phyloP scores from a whole-genome alignment of 208 protist species.

The Leishmania major region DNA sequence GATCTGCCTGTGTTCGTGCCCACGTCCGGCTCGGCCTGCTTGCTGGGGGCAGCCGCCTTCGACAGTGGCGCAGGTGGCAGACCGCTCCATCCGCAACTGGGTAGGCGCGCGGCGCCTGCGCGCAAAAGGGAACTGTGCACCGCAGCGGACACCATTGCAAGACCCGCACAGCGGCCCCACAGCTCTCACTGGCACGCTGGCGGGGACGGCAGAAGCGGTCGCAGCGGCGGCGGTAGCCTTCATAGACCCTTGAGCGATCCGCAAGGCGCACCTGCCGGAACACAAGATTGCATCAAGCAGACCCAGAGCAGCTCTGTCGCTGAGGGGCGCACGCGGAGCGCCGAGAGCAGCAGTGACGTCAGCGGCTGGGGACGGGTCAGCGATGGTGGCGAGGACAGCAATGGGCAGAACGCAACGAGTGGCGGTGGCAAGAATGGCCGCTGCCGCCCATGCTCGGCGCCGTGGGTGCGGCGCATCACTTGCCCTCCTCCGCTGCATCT shows the following conservation, averaged over 20 bases:
- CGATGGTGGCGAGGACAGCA: background rate
- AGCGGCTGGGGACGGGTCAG: background rate
- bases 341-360: background rate
- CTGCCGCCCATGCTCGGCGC: background rate
- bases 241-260: background rate
- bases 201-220: background rate
- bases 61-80: background rate
- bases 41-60: background rate
- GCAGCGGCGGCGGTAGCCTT: background rate
- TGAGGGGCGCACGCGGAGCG: background rate
- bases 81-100: background rate
- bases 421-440: background rate
- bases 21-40: background rate
- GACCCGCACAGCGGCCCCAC: background rate
- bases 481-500: background rate
- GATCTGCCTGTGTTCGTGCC: conserved; percentile 5
- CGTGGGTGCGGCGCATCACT: background rate
- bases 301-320: background rate
- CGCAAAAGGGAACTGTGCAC: background rate
- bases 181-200: background rate
- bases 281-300: background rate
- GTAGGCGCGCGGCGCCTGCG: background rate
- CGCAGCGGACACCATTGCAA: background rate
- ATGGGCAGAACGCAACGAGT: background rate
- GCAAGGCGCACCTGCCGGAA: background rate